Evolutionary conservation across 345 rosid genomes (phyloP), one percentile per base, ranked within the genome.

Genomic region (Citrus mangshanensis): DNA sequence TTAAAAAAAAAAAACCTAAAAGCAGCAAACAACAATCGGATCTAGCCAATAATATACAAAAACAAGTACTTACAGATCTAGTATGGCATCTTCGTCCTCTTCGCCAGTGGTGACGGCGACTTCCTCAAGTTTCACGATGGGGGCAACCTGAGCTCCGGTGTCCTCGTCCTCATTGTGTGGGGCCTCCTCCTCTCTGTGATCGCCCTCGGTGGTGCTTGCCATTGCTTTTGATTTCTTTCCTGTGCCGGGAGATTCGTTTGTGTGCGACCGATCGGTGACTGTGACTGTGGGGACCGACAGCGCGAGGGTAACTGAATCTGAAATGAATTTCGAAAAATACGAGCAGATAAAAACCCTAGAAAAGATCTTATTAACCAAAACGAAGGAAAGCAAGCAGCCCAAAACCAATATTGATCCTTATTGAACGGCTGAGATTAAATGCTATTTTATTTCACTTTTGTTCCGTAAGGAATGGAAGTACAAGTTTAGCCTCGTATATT

Each of bases 111-210:
- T 82, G 60, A 96, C 92, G 51, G 95, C 85, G 65, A 95, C 92
- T 67, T 93, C 97, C 83, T 95, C 97, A 0, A 93, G 94, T 82
- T 82, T 86, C 79, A 95, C 88, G 78, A 93, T 89, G 54, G 98
- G 97, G 49, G 97, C 97, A 21, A 95, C 85, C 80, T 91, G 97
- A 82, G 93, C 98, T 21, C 98, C 97, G 72, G 99, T 93, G 82
- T 95, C 99, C 84, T 95, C 98, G 61, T 95, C 98, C 9, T 95
- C 97, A 68, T 81, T 91, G 72, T 93, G 89, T 34, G 88, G 89
- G 1, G 89, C 79, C 21, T 89, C 93, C 71, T 89, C 94, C 55
- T 92, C 98, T 79, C 88, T 84, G 85, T 74, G 90, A 75, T 83
- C 86, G 60, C 28, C 88, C 56, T 86, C 84, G 35, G 70, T 84